These are phyloP conservation scores for Monosporascus sp. DNA, from an alignment of 2,329 filamentous ascomycete species.

Conservation along the genomic window DNA sequence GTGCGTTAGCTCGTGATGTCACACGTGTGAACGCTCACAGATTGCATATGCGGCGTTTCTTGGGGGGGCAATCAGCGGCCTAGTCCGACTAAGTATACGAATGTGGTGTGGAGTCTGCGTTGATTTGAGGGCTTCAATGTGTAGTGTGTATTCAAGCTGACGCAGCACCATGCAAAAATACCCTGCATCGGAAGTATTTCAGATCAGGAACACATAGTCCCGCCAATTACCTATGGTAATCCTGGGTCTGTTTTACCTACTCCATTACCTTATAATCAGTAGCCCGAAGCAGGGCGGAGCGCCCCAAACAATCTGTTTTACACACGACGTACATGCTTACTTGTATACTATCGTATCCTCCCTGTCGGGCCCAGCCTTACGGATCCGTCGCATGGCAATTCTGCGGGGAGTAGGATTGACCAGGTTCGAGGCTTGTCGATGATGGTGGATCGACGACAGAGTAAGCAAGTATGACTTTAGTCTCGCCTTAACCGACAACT, in stretches of 20 bases:
- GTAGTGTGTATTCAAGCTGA: too few relatives aligned
- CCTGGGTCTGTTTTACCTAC: not conserved
- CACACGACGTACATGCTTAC: not conserved
- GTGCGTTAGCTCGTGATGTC: not conserved
- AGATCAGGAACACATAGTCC: not conserved
- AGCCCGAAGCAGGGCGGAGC: not conserved
- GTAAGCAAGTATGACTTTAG: not conserved
- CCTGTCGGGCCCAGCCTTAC: not conserved
- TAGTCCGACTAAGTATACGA: not conserved
- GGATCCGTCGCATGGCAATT: not conserved
- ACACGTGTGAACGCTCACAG: not conserved
- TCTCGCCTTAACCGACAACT: not conserved
- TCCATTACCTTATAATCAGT: too few relatives aligned
- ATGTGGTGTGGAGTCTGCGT: too few relatives aligned
- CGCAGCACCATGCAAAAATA: not conserved
- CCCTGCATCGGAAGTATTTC: not conserved
- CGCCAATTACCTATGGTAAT: not conserved
- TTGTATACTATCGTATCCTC: not conserved
- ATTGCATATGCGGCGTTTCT: not conserved
- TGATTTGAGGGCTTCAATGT: too few relatives aligned
- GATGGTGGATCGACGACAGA: not conserved
- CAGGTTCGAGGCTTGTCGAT: not conserved
- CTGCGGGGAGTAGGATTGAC: not conserved
- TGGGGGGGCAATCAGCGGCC: not conserved
- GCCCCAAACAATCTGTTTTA: not conserved